phyloP scores from a whole-genome alignment of 495 filamentous ascomycete species.

The Immersiella caudata region DNA sequence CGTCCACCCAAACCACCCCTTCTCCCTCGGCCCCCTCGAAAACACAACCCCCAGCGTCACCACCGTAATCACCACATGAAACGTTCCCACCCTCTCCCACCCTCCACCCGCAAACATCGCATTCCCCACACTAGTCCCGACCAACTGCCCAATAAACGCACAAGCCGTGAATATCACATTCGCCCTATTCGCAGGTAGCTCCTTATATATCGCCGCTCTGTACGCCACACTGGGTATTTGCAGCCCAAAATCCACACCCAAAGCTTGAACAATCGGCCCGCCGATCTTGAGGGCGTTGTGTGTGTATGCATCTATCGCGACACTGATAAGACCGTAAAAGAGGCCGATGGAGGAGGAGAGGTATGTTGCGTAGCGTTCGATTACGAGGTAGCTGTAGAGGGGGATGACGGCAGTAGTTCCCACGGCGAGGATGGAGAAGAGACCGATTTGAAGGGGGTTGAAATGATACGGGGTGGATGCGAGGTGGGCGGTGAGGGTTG shows the following conservation, averaged over 20 bases:
- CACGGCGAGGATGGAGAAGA: conserved; percentile 72
- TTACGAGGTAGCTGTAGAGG: conserved; percentile 3
- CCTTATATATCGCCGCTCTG: conserved; percentile 11
- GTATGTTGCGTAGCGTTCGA: conserved; percentile 11
- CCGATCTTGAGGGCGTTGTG: neutral
- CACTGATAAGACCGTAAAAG: neutral
- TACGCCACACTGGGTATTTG: conserved; percentile 13
- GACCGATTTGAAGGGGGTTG: conserved; percentile 62
- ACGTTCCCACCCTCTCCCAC: conserved; percentile 2
- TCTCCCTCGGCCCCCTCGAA: conserved; percentile 9
- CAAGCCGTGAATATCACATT: conserved; percentile 10
- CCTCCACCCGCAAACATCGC: conserved; percentile 35
- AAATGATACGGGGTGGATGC: conserved; percentile 63
- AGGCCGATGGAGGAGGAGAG: conserved; percentile 1
- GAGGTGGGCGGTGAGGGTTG: conserved; percentile 76
- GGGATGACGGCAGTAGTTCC: conserved; percentile 30
- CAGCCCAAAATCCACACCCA: conserved; percentile 8
- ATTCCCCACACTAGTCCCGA: conserved; percentile 15
- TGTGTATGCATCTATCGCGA: neutral
- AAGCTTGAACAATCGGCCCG: conserved; percentile 3
- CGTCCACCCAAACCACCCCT: conserved; percentile 16
- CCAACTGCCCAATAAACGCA: conserved; percentile 15
- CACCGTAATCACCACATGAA: conserved; percentile 3
- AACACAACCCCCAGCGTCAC: conserved; percentile 12
- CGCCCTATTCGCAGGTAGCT: conserved; percentile 9